Conservation (phyloP, 2,329 filamentous ascomycete genomes). For the Stenocarpella maydis region DNA sequence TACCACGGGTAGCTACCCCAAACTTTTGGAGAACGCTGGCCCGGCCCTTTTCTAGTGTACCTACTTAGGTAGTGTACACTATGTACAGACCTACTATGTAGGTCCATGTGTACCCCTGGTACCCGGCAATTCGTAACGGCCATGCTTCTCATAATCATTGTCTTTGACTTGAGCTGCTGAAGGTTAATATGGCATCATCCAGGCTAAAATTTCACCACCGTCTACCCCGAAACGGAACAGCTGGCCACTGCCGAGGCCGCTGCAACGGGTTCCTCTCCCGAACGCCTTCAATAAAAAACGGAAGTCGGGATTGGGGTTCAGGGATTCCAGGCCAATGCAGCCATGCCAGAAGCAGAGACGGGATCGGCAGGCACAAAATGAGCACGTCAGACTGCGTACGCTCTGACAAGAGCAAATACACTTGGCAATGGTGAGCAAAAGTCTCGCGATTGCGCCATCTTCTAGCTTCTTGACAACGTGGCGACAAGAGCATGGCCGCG, state of each 20-base stretch:
- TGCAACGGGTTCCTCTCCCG: not conserved
- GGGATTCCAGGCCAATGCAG: slow-evolving; percentile 24
- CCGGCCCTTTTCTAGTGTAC: no score
- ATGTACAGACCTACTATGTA: not conserved
- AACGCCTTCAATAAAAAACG: not conserved
- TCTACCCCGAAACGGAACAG: not conserved
- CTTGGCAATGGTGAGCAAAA: slow-evolving; percentile 14
- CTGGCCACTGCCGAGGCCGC: not conserved
- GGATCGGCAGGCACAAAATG: slow-evolving; percentile 25
- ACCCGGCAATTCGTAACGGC: not conserved
- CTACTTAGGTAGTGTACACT: no score
- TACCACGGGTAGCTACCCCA: no score
- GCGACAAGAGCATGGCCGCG: not conserved
- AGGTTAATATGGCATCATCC: slow-evolving; percentile 18
- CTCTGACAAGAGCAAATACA: no score
- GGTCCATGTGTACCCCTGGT: not conserved
- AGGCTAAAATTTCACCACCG: slow-evolving; percentile 19
- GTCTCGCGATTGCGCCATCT: not conserved
- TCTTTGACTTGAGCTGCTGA: no score
- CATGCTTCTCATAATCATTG: slow-evolving; percentile 1
- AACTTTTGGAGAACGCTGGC: no score
- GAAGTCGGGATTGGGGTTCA: slow-evolving; percentile 6
- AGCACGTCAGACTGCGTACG: no score
- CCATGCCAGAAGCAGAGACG: slow-evolving; percentile 24
- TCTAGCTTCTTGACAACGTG: not conserved